phyloP scores from a whole-genome alignment of 805 yeast genomes.

The Kodamaea jinghongensis region DNA sequence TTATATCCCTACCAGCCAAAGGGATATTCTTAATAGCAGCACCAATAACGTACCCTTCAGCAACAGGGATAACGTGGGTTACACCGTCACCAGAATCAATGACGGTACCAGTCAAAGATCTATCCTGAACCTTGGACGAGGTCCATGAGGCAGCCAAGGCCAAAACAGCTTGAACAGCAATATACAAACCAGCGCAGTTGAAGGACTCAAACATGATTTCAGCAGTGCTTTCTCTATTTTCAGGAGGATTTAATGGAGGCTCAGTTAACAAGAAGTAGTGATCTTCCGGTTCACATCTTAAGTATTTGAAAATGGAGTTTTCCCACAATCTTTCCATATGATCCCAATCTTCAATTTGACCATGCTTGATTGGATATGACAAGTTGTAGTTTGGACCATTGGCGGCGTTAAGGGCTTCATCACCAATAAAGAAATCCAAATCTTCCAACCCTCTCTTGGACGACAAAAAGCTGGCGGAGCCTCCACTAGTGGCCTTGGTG shows the following conservation, averaged over 20 bases:
- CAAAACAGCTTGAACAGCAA: conserved; percentile 97
- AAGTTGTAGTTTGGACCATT: conserved; percentile 85
- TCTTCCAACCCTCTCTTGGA: conserved; percentile 90
- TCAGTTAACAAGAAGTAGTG: conserved; percentile 94
- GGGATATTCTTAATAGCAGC: conserved; percentile 97
- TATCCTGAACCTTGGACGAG: conserved; percentile 87
- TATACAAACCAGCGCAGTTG: conserved; percentile 97
- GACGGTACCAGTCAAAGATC: conserved; percentile 97
- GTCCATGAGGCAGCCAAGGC: conserved; percentile 99
- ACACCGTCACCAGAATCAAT: conserved; percentile 99
- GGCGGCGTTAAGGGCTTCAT: conserved; percentile 91
- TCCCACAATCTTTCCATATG: conserved; percentile 99
- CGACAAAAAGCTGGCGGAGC: conserved; percentile 46
- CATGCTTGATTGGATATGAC: conserved; percentile 92
- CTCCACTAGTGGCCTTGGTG: conserved; percentile 33
- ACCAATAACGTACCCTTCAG: conserved; percentile 98
- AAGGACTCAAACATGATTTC: conserved; percentile 98
- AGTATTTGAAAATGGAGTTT: conserved; percentile 90
- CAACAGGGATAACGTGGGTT: conserved; percentile 98
- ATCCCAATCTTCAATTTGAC: conserved; percentile 99
- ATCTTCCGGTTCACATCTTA: conserved; percentile 98
- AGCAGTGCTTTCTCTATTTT: conserved; percentile 96
- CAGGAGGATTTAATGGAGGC: conserved; percentile 99
- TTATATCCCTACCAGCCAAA: conserved; percentile 97
- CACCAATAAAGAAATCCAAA: conserved; percentile 91